A percentile compares a stretch with the other conserved stretches of the same genome.
Conservation (phyloP, 2,329 filamentous ascomycete species). For the Aspergillus oerlinghausenensis region DNA sequence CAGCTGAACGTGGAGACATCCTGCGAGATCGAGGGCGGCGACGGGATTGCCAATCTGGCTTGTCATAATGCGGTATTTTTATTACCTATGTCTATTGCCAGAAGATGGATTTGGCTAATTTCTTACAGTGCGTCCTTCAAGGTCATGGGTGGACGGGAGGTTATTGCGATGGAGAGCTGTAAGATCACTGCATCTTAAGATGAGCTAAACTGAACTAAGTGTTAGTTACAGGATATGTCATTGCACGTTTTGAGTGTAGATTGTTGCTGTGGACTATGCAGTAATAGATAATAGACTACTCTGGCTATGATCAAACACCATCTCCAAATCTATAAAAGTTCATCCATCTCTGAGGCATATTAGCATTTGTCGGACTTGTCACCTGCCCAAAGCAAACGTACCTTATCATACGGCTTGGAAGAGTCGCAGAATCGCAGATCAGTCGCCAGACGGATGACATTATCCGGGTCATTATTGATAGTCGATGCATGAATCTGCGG, state of each 20-base stretch:
- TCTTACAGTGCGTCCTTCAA: slow-evolving; percentile 9
- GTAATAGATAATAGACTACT: neutral
- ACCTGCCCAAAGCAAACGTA: slow-evolving; percentile 5
- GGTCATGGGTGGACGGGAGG: slow-evolving; percentile 13
- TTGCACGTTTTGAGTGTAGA: slow-evolving; percentile 7
- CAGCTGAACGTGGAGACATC: slow-evolving; percentile 1
- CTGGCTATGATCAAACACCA: slow-evolving; percentile 19
- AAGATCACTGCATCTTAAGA: neutral
- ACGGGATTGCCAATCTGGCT: slow-evolving; percentile 7
- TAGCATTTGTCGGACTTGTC: neutral
- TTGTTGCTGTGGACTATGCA: neutral
- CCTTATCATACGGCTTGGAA: slow-evolving; percentile 48
- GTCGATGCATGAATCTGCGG: slow-evolving; percentile 54
- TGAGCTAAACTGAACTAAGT: neutral
- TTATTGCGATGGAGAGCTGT: slow-evolving; percentile 12
- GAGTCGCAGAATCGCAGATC: slow-evolving; percentile 54
- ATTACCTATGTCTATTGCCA: no score
- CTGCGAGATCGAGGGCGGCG: slow-evolving; percentile 9
- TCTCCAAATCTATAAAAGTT: slow-evolving; percentile 37
- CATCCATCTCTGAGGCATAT: slow-evolving; percentile 32
- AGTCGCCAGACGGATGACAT: slow-evolving; percentile 52
- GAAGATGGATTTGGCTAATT: neutral
- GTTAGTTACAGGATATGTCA: slow-evolving; percentile 10
- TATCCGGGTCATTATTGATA: slow-evolving; percentile 50
- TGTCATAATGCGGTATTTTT: slow-evolving; percentile 10